Base-by-base conservation (phyloP, 768 basidiomycete genomes). In the Pulveroboletus sp. region DNA sequence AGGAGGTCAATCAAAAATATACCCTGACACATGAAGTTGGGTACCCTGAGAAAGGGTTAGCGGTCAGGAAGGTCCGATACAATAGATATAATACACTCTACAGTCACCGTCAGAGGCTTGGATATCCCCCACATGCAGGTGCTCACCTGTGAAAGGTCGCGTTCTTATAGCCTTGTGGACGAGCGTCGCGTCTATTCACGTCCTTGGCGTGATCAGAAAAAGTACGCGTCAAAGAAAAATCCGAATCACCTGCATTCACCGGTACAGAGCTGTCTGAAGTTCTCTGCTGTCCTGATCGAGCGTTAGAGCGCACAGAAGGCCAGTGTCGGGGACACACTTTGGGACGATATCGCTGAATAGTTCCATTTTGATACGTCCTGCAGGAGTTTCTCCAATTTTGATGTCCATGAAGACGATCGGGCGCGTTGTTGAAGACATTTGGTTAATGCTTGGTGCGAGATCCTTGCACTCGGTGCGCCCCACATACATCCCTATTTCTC, bases 341-440 rank as follows among this genome's bases (percentile, higher is more conserved):
- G 96, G 95, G 2, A 89, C 92, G 48, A 95, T 84, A 63, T 99
- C 96, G 52, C 86, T 89, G 71, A 95, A 97, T 15, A 99, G 74
- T 69, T 99, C 95, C 85, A 99, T 95, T 73, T 97, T 98, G 58
- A 99, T 77, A 30, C 96, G 74, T 14, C 94, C 95, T 3, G 92
- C 92, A 30, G 91, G 90, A 0, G 93, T 97, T 72, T 98, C 95
- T 39, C 96, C 96, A 43, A 99, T 97, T 43, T 89, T 82, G 52
- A 98, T 75, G 65, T 99, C 96, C 83, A 99, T 94, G 68, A 99
- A 99, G 49, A 96, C 93, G 41, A 99, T 74, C 0, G 96, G 95
- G 15, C 95, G 81, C 3, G 76, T 72, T 28, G 75, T 67, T 17
- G 74, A 72, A 30, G 79, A 71, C 75, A 76, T 76, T 50, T 54